Base-by-base conservation (phyloP, 2,329 filamentous ascomycete species). In the Claviceps pazoutovae region DNA sequence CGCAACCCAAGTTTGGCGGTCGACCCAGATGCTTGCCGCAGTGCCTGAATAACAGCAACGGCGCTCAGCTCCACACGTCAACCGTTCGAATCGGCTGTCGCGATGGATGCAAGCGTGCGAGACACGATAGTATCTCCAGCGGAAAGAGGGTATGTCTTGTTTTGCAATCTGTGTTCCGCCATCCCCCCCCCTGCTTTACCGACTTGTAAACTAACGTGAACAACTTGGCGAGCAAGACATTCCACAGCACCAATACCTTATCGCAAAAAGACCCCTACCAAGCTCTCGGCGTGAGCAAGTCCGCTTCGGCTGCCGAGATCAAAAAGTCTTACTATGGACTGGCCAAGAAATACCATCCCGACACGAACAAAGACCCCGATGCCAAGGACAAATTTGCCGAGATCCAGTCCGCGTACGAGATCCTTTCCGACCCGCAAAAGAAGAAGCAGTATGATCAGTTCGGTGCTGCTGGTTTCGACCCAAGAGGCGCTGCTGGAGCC, bases 261-360 rank as follows among this genome's bases (percentile, higher is more conserved):
- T 74, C 74, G 5, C 69, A 80, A 39, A 80, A 87, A 65, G 86
- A 98, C 62, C 93, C 93, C 1, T 98, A 98, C 68, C 79, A 82
- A 57, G 78, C 86, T 4, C 82, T 98, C 30, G 93, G 93, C 14
- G 88, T 98, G 34, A 74, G 74, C 61, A 95, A 91, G 66, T 77
- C 70, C 56, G 88, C 93, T n/a, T 83, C 87, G 1, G 73, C 88
- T 3, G 74, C 81, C 54, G 91, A 97, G 38, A 97, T 98, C 66
- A 98, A 98, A 67, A 97, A 96, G 68, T 90, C 93, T 3, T 98
- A 98, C 73, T 98, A 98, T 66, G 88, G 90, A 49, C 75, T 97
- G 54, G 93, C 93, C 19, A 98, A 98, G 70, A 98, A 97, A 64
- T 98, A 82, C 66, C 93, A 98, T 62, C 93, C 93, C 8, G 93